Conservation (phyloP, 345 rosid species). For the Citropsis articulata region DNA sequence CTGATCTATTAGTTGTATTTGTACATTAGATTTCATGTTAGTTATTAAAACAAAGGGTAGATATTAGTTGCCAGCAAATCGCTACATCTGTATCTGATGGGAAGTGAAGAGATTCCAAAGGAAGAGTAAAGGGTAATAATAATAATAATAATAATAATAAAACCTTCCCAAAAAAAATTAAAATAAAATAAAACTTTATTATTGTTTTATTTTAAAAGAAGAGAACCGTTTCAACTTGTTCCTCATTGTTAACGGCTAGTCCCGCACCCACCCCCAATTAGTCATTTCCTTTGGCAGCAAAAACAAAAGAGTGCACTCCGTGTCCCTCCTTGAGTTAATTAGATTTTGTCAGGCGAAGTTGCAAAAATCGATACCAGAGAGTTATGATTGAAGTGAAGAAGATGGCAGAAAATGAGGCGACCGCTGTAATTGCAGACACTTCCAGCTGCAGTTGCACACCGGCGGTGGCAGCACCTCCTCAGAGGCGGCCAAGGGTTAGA, state of each 20-base stretch:
- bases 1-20: too few species aligned
- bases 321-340: neutral
- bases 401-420: constrained; percentile 4
- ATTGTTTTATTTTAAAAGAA: constrained; percentile 2
- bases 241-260: constrained; percentile 23
- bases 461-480: constrained; percentile 32
- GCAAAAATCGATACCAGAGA: neutral
- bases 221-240: constrained; percentile 11
- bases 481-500: constrained; percentile 72
- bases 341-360: neutral
- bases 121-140: too few species aligned
- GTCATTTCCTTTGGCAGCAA: neutral
- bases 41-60: too few species aligned
- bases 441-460: constrained; percentile 14
- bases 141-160: too few species aligned
- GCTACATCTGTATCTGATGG: too few species aligned
- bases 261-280: too few species aligned
- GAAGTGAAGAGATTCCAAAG: neutral
- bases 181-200: too few species aligned
- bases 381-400: neutral
- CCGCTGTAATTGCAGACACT: neutral
- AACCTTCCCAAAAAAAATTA: too few species aligned
- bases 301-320: neutral
- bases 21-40: too few species aligned
- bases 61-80: too few species aligned